A percentile compares a stretch with the other conserved stretches of the same genome.
phyloP scores from a whole-genome alignment of 169 alveolate species.

The Cryptosporidium tyzzeri region DNA sequence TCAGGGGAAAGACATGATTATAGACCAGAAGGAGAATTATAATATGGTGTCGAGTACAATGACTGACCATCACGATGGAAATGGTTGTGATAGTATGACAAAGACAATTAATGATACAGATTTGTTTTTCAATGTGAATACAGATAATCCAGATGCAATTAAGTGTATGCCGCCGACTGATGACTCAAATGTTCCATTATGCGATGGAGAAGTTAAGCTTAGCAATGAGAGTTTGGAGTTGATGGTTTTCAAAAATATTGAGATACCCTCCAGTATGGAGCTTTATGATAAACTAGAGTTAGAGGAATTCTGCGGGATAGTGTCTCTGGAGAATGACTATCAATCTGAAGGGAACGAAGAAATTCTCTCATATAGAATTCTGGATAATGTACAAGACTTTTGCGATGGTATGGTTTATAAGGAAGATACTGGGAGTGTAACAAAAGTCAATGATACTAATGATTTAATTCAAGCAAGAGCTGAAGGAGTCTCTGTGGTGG shows the following conservation, averaged over 20 bases:
- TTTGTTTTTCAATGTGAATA: conserved; percentile 35
- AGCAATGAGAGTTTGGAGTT: background rate
- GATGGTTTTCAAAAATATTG: background rate
- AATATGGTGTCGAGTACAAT: background rate
- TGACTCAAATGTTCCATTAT: conserved; percentile 12
- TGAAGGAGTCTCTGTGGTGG: conserved; percentile 1
- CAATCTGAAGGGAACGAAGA: background rate
- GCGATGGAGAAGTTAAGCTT: conserved; percentile 41
- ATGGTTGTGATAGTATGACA: conserved; percentile 18
- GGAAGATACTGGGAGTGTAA: background rate
- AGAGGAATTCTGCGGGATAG: conserved; percentile 1
- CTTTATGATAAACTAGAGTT: conserved; percentile 38
- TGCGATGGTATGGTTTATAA: conserved; percentile 19
- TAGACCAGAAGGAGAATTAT: conserved; percentile 4
- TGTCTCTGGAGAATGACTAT: background rate
- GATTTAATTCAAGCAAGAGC: background rate
- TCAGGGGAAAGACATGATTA: background rate
- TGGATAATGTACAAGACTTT: background rate
- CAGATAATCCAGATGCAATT: background rate
- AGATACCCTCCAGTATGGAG: conserved; percentile 41
- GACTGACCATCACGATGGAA: background rate
- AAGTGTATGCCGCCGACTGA: conserved; percentile 12
- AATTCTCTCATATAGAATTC: background rate
- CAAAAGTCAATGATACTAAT: background rate
- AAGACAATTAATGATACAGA: conserved; percentile 59